phyloP scores from a whole-genome alignment of 352 stramenopile genomes.

The Phytophthora vignae region DNA sequence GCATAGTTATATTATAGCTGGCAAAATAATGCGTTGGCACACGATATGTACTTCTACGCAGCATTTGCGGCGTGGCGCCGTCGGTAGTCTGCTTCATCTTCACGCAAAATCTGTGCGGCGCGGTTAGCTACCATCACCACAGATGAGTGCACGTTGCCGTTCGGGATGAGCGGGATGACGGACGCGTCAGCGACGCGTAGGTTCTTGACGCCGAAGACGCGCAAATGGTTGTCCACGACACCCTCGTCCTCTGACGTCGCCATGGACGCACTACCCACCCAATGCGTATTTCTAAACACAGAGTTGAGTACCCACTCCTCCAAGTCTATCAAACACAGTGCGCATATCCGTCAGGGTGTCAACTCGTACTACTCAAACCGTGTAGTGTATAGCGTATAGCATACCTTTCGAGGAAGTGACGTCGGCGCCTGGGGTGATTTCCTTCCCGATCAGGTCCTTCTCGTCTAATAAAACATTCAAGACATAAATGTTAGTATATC shows the following conservation, averaged over 20 bases:
- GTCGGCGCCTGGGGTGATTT: slow-evolving; percentile 49
- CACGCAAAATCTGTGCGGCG: slow-evolving; percentile 52
- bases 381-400: not conserved
- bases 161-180: slow-evolving; percentile 73
- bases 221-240: slow-evolving; percentile 68
- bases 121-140: slow-evolving; percentile 75
- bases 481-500: not conserved
- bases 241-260: slow-evolving; percentile 42
- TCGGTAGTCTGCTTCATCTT: slow-evolving; percentile 38
- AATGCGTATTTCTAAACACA: slow-evolving; percentile 87
- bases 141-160: slow-evolving; percentile 79
- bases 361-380: not conserved
- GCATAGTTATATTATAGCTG: too few relatives aligned
- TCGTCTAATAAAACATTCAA: slow-evolving; percentile 29
- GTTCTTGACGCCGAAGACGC: slow-evolving; percentile 67
- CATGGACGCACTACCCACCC: slow-evolving; percentile 87
- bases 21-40: not conserved
- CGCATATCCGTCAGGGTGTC: too few relatives aligned
- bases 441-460: slow-evolving; percentile 48
- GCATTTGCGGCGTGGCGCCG: not conserved
- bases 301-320: slow-evolving; percentile 69
- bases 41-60: not conserved
- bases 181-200: slow-evolving; percentile 74
- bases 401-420: slow-evolving; percentile 46
- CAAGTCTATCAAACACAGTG: slow-evolving; percentile 40